Percentiles rank a stretch among this genome's conserved stretches.
Conservation (phyloP, 176 grass and related monocot genomes). For the Oryza punctata region DNA sequence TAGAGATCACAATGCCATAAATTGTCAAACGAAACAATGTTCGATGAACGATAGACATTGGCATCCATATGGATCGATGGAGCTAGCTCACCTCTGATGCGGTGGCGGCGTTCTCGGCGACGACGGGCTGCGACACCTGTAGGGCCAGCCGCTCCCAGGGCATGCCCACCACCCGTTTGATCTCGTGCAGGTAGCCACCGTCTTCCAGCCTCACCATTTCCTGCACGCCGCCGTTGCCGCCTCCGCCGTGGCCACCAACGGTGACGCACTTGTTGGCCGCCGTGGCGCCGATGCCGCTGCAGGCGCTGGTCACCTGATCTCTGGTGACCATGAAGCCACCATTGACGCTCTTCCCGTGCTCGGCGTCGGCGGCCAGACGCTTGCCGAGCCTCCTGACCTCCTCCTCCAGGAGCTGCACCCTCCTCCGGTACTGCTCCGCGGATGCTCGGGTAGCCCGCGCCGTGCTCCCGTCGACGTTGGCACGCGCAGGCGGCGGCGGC, state of each 20-base stretch:
- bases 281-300: not conserved
- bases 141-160: constrained; percentile 57
- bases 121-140: constrained; percentile 53
- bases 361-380: not conserved
- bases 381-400: constrained; percentile 42
- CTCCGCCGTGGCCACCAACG: not conserved
- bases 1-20: not conserved
- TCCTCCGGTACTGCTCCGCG: constrained; percentile 26
- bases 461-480: not conserved
- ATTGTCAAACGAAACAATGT: not conserved
- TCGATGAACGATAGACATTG: not conserved
- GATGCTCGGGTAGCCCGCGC: not conserved
- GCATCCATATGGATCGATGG: not conserved
- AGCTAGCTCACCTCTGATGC: constrained; percentile 45
- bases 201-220: constrained; percentile 42
- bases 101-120: constrained; percentile 38
- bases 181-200: constrained; percentile 55
- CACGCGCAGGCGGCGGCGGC: not conserved
- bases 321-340: not conserved
- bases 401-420: constrained; percentile 49
- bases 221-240: not conserved
- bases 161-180: constrained; percentile 36
- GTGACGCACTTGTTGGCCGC: not conserved
- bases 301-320: not conserved
- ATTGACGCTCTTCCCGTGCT: not conserved